phyloP scores from a whole-genome alignment of 2,329 filamentous ascomycete species.

The Coniochaeta ligniaria region DNA sequence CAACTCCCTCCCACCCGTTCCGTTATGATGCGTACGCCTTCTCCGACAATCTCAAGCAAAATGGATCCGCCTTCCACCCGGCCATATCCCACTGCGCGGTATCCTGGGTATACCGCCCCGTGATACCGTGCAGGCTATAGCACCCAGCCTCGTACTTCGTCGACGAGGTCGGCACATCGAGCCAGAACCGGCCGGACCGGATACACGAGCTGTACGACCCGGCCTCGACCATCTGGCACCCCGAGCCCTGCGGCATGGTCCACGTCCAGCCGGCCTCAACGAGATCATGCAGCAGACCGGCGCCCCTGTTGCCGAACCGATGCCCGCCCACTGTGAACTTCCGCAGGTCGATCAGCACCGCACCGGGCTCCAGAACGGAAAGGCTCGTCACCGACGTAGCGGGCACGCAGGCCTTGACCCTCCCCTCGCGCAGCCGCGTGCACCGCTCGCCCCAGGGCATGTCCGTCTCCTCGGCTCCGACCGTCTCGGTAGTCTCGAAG shows the following conservation, averaged over 20 bases:
- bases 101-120: not conserved
- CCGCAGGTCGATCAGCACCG: not conserved
- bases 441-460: conserved; percentile 3
- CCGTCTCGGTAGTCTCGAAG: not conserved
- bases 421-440: not conserved
- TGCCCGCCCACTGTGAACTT: not conserved
- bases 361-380: not conserved
- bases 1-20: not conserved
- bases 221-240: not conserved
- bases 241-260: not conserved
- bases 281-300: not conserved
- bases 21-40: not conserved
- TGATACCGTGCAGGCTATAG: not conserved
- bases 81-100: not conserved
- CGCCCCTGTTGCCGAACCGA: not conserved
- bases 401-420: not conserved
- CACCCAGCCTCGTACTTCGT: not conserved
- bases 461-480: not conserved
- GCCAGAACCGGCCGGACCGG: not conserved
- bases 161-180: not conserved
- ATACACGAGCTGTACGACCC: not conserved
- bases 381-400: not conserved
- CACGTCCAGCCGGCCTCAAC: not conserved
- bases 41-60: not conserved
- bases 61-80: not conserved